A percentile compares a stretch with the other conserved stretches of the same genome.
These are phyloP conservation scores for Trichomonas vaginalis DNA, from an alignment of 208 protist genomes.

Conservation along the genomic window DNA sequence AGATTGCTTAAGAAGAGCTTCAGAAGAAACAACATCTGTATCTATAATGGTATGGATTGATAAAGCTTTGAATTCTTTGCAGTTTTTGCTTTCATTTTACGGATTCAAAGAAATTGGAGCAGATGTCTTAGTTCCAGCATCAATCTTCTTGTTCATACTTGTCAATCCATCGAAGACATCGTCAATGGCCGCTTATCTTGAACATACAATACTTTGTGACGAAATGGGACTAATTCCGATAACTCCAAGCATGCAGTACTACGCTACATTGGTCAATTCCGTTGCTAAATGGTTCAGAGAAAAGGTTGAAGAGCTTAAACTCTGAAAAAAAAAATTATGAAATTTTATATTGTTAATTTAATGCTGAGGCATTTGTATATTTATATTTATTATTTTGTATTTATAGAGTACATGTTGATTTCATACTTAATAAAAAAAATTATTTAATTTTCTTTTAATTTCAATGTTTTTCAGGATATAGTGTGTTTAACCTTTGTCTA, in stretches of 20 bases:
- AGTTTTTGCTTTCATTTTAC: background rate
- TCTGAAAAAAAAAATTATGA: too few species aligned
- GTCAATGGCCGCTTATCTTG: background rate
- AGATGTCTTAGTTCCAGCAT: background rate
- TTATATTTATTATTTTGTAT: too few species aligned
- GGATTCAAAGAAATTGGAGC: conserved; percentile 13
- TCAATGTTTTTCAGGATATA: too few species aligned
- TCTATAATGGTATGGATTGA: background rate
- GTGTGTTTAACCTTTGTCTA: too few species aligned
- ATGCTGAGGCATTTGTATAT: too few species aligned
- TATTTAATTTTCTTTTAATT: too few species aligned
- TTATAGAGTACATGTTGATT: too few species aligned
- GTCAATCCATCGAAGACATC: background rate
- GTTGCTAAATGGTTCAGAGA: background rate
- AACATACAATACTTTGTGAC: background rate
- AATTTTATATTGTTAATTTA: too few species aligned
- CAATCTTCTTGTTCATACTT: background rate
- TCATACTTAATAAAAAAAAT: too few species aligned
- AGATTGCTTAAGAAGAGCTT: background rate
- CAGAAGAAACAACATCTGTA: background rate
- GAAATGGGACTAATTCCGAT: background rate
- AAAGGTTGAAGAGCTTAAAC: background rate
- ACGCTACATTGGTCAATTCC: background rate
- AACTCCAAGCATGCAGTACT: background rate
- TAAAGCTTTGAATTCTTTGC: background rate